Conservation (phyloP, 2,329 filamentous ascomycete species). For the Westerdykella ornata region DNA sequence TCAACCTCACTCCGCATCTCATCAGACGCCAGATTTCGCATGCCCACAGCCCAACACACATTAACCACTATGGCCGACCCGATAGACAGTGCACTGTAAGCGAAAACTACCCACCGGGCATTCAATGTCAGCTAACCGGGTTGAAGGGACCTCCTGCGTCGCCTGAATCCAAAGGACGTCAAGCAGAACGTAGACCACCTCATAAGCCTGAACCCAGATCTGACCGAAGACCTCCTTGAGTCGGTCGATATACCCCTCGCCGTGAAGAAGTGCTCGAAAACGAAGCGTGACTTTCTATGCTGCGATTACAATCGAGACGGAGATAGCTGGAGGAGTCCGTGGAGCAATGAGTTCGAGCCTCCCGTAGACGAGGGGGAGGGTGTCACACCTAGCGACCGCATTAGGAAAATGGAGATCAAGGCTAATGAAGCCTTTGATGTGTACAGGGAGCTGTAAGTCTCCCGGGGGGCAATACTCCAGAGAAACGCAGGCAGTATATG, state of each 20-base stretch:
- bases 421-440: slow-evolving; percentile 97
- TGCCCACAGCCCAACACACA: slow-evolving; percentile 3
- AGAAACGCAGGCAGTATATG: slow-evolving; percentile 3
- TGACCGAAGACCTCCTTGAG: slow-evolving; percentile 95
- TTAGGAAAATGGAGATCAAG: slow-evolving; percentile 86
- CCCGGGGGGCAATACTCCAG: background rate
- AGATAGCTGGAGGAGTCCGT: slow-evolving; percentile 95
- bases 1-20: slow-evolving; percentile 4
- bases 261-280: slow-evolving; percentile 76
- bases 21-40: slow-evolving; percentile 4
- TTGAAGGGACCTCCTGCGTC: slow-evolving; percentile 91
- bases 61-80: slow-evolving; percentile 31
- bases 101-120: background rate
- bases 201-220: slow-evolving; percentile 78
- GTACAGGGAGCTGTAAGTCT: slow-evolving; percentile 71
- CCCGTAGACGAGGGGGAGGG: slow-evolving; percentile 71
- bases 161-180: slow-evolving; percentile 91
- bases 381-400: slow-evolving; percentile 80
- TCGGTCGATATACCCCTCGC: slow-evolving; percentile 94
- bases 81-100: slow-evolving; percentile 67
- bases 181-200: slow-evolving; percentile 81
- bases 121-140: slow-evolving; percentile 8
- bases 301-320: slow-evolving; percentile 99
- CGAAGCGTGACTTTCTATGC: slow-evolving; percentile 89
- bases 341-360: slow-evolving; percentile 97